Conservation (phyloP, 805 yeast genomes). For the Lachancea sp. region DNA sequence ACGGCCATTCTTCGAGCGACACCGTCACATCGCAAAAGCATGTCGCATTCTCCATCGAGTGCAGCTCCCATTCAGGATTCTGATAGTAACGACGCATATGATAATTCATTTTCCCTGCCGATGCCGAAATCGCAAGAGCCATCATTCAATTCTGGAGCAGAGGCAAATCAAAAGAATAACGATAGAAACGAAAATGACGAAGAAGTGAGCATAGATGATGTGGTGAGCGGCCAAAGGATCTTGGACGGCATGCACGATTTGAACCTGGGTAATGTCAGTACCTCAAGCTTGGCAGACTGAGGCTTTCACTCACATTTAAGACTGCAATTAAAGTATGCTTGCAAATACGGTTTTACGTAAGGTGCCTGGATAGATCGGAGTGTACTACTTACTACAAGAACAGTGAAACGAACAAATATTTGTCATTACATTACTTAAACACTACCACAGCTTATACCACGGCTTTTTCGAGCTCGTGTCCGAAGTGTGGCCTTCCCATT, state of each 20-base stretch:
- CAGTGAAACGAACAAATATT: neutral
- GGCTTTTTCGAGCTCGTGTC: constrained; percentile 8
- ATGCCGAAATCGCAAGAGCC: constrained; percentile 18
- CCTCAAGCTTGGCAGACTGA: neutral
- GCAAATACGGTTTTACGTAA: neutral
- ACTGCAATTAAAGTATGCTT: neutral
- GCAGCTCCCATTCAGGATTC: neutral
- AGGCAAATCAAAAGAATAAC: constrained; percentile 1
- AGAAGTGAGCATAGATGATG: neutral
- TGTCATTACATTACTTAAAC: neutral
- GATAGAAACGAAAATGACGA: constrained; percentile 11
- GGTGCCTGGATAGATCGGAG: neutral
- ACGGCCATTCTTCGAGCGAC: neutral
- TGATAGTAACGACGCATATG: constrained; percentile 18
- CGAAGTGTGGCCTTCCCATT: constrained; percentile 18
- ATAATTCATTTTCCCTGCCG: constrained; percentile 50
- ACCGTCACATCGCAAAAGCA: constrained; percentile 1
- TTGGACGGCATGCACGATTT: constrained; percentile 7
- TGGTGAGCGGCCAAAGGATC: constrained; percentile 1
- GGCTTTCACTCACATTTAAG: too few species aligned
- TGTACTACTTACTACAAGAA: neutral
- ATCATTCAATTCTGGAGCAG: neutral
- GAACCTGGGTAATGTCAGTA: neutral
- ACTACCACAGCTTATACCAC: constrained; percentile 33
- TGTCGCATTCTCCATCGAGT: neutral